Base-by-base conservation (phyloP, 192 early-diverging fungal species). In the Umbelopsis ramanniana region DNA sequence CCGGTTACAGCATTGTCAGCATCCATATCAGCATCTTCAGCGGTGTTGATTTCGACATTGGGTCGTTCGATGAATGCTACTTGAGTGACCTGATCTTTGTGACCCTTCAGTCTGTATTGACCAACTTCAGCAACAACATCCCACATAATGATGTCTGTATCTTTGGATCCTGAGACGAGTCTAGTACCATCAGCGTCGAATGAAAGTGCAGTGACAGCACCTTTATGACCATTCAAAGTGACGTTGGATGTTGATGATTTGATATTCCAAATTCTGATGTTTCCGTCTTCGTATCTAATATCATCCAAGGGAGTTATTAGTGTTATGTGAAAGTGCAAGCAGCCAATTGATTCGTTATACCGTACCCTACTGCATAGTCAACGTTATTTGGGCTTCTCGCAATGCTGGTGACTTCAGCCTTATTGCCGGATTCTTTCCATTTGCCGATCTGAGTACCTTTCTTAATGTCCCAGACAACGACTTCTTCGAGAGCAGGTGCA, bases 141-240 rank as follows among this genome's bases (percentile, higher is more conserved):
- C 97, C 97, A 99, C 26, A 99, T 73, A 73, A 99, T 92, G 35
- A 99, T 72, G 79, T 99, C 95, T 6, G 96, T 99, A 74, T 99
- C 97, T 67, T 79, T 88, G 21, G 95, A 92, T 21, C 96, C 97
- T 5, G 96, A 98, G 0, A 91, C 96, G 23, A 99, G 87, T 14
- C 91, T 83, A 19, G 92, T 88, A 23, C 96, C 96, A 46, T 84
- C 81, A 17, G 81, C 74, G 55, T 98, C 95, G 74, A 94, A 99
- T 19, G 88, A 79, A 22, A 99, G 79, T 11, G 94, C 87, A 43
- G 96, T 89, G 3, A 99, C 92, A 3, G 93, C 89, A 3, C 92
- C 88, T 37, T 90, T 88, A 85, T 99, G 97, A 12, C 97, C 97
- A 74, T 94, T 97, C 74, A 99, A 91, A 24, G 91, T 93, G 17